phyloP scores from a whole-genome alignment of 768 basidiomycete species.

The Tephrocybe rancida region DNA sequence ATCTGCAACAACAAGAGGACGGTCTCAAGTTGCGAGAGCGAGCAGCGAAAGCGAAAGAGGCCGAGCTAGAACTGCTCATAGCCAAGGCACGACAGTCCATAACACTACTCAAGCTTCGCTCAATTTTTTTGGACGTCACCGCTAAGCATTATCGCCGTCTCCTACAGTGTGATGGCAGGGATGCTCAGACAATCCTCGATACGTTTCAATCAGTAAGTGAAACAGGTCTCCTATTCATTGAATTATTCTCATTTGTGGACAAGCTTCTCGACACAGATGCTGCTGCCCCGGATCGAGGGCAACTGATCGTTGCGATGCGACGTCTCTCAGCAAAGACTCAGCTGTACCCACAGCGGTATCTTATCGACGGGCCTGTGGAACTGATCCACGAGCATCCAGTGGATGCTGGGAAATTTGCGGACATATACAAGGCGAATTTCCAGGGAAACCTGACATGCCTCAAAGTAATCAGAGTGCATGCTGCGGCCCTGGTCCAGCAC shows the following conservation, averaged over 20 bases:
- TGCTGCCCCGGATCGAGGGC: not conserved
- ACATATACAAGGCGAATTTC: not conserved
- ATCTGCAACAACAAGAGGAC: not conserved
- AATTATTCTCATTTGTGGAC: not conserved
- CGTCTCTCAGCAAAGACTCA: slow-evolving; percentile 5
- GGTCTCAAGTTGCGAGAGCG: not conserved
- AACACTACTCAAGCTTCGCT: not conserved
- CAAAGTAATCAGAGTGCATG: slow-evolving; percentile 2
- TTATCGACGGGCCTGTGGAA: not conserved
- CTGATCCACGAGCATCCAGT: not conserved
- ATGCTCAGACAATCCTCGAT: slow-evolving; percentile 7
- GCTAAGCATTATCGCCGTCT: not conserved
- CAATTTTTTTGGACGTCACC: not conserved
- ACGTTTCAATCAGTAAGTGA: slow-evolving; percentile 9
- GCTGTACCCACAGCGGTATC: not conserved
- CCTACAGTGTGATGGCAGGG: not conserved
- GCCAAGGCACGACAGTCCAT: not conserved
- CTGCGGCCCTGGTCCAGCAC: not conserved
- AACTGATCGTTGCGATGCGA: slow-evolving; percentile 3
- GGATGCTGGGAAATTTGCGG: not conserved
- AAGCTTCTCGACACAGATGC: slow-evolving; percentile 1
- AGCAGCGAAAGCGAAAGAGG: not conserved
- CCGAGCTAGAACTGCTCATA: not conserved
- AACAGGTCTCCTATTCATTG: not conserved
- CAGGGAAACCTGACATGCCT: slow-evolving; percentile 1